Conservation (phyloP, 2,329 filamentous ascomycete genomes). For the Tricladium varicosporioides region DNA sequence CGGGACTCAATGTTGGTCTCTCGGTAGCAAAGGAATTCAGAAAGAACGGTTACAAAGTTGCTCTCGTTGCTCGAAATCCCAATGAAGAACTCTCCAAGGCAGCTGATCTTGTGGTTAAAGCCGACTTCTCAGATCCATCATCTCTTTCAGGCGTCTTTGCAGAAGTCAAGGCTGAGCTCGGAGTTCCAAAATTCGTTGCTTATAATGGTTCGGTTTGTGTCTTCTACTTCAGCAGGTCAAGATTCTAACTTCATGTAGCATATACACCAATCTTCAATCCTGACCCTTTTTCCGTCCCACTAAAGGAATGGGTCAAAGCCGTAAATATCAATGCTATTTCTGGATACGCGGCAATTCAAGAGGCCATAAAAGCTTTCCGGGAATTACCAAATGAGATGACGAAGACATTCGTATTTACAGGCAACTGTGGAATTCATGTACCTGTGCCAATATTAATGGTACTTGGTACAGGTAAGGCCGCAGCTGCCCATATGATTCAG, state of each 20-base stretch:
- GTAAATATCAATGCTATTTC: constrained; percentile 39
- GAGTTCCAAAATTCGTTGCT: constrained; percentile 42
- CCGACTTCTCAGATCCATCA: constrained; percentile 36
- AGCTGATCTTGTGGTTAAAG: constrained; percentile 35
- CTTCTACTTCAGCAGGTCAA: too few relatives aligned
- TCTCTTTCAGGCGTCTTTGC: constrained; percentile 34
- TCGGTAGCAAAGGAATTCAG: constrained; percentile 37
- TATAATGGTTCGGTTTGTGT: constrained; percentile 41
- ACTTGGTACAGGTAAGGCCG: constrained; percentile 41
- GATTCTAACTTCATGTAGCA: neutral
- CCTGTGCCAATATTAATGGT: constrained; percentile 34
- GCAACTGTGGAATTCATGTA: constrained; percentile 39
- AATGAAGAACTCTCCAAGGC: constrained; percentile 26
- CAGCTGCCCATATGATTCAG: constrained; percentile 34
- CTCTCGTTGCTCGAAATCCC: constrained; percentile 34
- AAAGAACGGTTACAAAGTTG: constrained; percentile 41
- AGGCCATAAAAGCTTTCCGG: constrained; percentile 36
- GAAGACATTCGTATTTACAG: constrained; percentile 45
- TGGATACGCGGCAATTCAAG: constrained; percentile 39
- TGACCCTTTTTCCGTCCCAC: constrained; percentile 29
- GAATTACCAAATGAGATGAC: constrained; percentile 25
- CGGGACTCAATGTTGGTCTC: constrained; percentile 40
- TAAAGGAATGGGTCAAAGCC: constrained; percentile 32
- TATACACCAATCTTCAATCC: neutral
- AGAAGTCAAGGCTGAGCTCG: constrained; percentile 35